Percentiles rank a stretch among this genome's conserved stretches.
phyloP scores from a whole-genome alignment of 2,329 filamentous ascomycete species.

The Aspergillus pseudoglaucus region DNA sequence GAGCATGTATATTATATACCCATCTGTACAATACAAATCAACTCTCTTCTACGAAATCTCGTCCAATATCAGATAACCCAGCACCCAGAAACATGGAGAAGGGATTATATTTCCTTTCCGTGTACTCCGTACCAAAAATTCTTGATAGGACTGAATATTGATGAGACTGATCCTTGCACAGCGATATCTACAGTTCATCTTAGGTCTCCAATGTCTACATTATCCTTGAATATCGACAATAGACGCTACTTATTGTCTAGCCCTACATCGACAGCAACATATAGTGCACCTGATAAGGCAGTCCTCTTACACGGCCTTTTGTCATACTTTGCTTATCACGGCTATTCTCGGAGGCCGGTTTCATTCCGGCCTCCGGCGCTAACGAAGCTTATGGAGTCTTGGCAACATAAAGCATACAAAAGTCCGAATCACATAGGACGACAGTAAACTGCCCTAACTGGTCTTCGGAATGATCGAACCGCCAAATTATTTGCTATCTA shows the following conservation, averaged over 20 bases:
- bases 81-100: not conserved
- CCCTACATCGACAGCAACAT: too few species aligned
- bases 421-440: not conserved
- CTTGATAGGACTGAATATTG: too few species aligned
- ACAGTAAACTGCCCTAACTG: not conserved
- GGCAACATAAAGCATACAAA: not conserved
- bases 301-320: not conserved
- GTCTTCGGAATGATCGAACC: not conserved
- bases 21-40: not conserved
- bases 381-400: slow-evolving; percentile 15
- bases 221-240: too few species aligned
- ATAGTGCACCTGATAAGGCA: not conserved
- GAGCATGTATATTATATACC: slow-evolving; percentile 2
- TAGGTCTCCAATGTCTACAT: not conserved
- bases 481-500: not conserved
- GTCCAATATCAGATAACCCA: not conserved
- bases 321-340: slow-evolving; percentile 7
- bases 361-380: slow-evolving; percentile 36
- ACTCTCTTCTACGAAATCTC: not conserved
- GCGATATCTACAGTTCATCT: not conserved
- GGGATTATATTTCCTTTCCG: too few species aligned
- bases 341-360: slow-evolving; percentile 35
- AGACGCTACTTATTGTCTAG: too few species aligned
- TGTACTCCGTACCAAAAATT: too few species aligned
- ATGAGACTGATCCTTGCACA: too few species aligned